These are phyloP conservation scores for Hemileia vastatrix DNA, from an alignment of 1,284 basidiomycete genomes.

Conservation along the genomic window DNA sequence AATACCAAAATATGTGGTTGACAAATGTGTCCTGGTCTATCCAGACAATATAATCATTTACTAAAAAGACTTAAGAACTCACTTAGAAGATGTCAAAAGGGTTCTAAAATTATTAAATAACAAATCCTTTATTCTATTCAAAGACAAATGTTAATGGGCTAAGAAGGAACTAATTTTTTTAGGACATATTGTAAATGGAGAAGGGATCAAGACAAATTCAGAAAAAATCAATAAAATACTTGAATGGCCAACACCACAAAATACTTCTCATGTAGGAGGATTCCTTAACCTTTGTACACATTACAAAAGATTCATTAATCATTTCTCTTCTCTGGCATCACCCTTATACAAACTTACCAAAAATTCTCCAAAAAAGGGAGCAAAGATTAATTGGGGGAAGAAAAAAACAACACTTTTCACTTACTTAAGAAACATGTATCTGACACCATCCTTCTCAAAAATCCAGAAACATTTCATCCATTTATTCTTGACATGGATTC, in stretches of 20 bases:
- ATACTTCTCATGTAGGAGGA: conserved; percentile 1
- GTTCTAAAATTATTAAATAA: not conserved
- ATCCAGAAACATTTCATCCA: conserved; percentile 4
- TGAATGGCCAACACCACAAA: not conserved
- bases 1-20: not conserved
- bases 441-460: not conserved
- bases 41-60: conserved; percentile 1
- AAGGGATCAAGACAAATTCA: too few species aligned
- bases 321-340: not conserved
- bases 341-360: conserved; percentile 2
- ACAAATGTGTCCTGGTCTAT: conserved; percentile 2
- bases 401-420: not conserved
- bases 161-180: not conserved
- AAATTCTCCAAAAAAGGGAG: not conserved
- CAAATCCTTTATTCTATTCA: not conserved
- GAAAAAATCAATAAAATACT: too few species aligned
- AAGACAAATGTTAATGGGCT: not conserved
- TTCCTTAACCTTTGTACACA: conserved; percentile 1
- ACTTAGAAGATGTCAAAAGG: not conserved
- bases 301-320: not conserved
- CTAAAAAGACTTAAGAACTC: not conserved
- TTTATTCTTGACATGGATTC: not conserved
- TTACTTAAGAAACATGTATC: not conserved
- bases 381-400: conserved; percentile 1
- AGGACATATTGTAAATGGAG: not conserved